Evolutionary conservation across 768 basidiomycete species (phyloP).

Genomic region (Cantharellus anzutake): DNA sequence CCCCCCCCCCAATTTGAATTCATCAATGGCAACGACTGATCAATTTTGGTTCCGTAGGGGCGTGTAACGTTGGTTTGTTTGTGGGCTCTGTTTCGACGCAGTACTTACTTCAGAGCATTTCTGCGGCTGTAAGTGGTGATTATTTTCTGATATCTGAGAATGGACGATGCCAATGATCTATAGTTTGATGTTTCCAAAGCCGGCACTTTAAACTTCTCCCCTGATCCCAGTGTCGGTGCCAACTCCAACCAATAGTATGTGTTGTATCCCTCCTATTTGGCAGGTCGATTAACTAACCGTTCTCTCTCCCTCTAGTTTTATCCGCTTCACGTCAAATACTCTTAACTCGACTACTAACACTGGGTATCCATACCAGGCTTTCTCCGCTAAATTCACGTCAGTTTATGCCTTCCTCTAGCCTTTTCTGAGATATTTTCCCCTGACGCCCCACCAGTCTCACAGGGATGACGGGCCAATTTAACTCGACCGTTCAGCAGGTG

Average conservation of each 20-base stretch:
- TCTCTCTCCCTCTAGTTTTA: conserved; percentile 10
- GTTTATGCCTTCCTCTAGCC: background rate
- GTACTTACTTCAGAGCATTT: conserved; percentile 16
- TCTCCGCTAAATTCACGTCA: conserved; percentile 18
- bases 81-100: conserved; percentile 10
- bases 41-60: background rate
- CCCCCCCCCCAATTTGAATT: background rate
- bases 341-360: conserved; percentile 15
- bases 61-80: conserved; percentile 5
- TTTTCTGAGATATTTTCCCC: background rate
- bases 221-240: conserved; percentile 16
- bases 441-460: conserved; percentile 9
- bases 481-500: conserved; percentile 11
- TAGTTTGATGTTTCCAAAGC: conserved; percentile 17
- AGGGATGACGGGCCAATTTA: conserved; percentile 18
- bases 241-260: conserved; percentile 11
- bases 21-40: background rate
- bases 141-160: background rate
- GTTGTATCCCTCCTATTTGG: background rate
- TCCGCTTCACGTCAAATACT: conserved; percentile 16
- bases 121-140: background rate
- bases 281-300: background rate
- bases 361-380: conserved; percentile 17
- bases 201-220: conserved; percentile 11
- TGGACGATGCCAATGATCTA: conserved; percentile 1